A percentile compares a stretch with the other conserved stretches of the same genome.
Evolutionary conservation across 1,139 yeast species (phyloP).

Genomic region (Debaryomyces fabryi): DNA sequence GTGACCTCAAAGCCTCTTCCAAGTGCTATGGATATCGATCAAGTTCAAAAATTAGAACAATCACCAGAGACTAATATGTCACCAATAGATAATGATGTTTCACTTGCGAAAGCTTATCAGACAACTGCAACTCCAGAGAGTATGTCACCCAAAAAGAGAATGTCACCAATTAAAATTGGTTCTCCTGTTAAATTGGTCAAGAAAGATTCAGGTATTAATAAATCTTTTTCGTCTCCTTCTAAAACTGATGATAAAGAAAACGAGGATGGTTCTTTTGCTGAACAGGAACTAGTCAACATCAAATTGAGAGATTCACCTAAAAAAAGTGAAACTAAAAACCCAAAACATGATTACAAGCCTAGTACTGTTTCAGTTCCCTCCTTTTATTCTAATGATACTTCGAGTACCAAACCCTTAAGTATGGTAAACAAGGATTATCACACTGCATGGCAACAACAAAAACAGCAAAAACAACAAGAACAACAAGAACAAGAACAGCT

Average conservation of each 20-base stretch:
- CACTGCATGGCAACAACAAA: conserved; percentile 7
- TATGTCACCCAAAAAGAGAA: conserved; percentile 16
- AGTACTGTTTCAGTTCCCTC: conserved; percentile 37
- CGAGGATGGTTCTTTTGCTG: conserved; percentile 15
- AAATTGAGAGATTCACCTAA: conserved; percentile 26
- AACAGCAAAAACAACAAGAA: neutral
- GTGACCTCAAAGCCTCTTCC: neutral
- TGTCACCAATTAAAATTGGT: conserved; percentile 42
- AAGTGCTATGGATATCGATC: neutral
- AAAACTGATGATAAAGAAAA: conserved; percentile 7
- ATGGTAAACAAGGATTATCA: conserved; percentile 13
- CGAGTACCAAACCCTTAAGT: conserved; percentile 22
- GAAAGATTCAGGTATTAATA: conserved; percentile 28
- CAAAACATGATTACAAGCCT: conserved; percentile 18
- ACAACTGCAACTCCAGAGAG: neutral
- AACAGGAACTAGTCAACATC: conserved; percentile 25
- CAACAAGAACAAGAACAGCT: neutral
- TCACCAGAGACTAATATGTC: neutral
- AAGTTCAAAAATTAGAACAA: neutral
- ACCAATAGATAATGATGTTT: neutral
- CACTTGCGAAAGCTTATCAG: conserved; percentile 9
- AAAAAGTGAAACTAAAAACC: conserved; percentile 4
- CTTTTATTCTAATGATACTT: conserved; percentile 20
- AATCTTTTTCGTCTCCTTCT: conserved; percentile 11
- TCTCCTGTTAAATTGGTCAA: conserved; percentile 42